Evolutionary conservation across 2,329 filamentous ascomycete genomes (phyloP), one percentile per base, ranked within the genome.

Genomic region (Orbilia blumenaviensis): DNA sequence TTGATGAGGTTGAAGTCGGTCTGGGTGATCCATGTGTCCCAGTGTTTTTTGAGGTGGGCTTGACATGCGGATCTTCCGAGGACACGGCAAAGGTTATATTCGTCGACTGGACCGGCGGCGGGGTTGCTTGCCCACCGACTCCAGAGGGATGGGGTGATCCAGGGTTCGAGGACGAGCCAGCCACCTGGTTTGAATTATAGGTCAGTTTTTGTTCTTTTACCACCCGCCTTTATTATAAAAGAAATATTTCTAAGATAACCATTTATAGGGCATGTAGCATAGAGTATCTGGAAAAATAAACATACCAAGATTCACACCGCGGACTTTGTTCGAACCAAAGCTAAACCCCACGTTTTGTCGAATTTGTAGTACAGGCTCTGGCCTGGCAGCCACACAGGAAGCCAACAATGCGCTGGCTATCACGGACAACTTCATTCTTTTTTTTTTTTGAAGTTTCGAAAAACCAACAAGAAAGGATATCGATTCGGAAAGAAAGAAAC

Each of bases 91-190:
- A 88, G 82, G 0, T 86, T 87, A 80, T 85, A 89, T 79, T 89
- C 88, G 78, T 90, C 89, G 3, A 87, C 84, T 1, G 87, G 87
- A 42, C 81, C 83, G 52, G 64, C 46, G 6, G 83, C 83, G 29
- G 81, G 81, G 63, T 81, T 81, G 42, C 80, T 78, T 18, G 80
- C 52, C 78, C 75, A 84, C 12, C 71, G 67, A 81, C 81, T 69
- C 79, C 88, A 88, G 54, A 88, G 83, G 0, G 86, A 87, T n/a
- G 87, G 87, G 3, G 86, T 88, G 61, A 88, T 89, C 86, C 86
- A 88, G 46, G 82, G 81, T 79, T 80, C 80, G 34, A 79, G 64
- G 27, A 80, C 75, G 44, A 80, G 80, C 83, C 83, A 84, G 9
- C 83, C 83, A 18, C 82, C 82, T 73, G 16, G 44, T 44, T 38